Evolutionary conservation across 768 basidiomycete species (phyloP).

Genomic region (Amanita inopinata): DNA sequence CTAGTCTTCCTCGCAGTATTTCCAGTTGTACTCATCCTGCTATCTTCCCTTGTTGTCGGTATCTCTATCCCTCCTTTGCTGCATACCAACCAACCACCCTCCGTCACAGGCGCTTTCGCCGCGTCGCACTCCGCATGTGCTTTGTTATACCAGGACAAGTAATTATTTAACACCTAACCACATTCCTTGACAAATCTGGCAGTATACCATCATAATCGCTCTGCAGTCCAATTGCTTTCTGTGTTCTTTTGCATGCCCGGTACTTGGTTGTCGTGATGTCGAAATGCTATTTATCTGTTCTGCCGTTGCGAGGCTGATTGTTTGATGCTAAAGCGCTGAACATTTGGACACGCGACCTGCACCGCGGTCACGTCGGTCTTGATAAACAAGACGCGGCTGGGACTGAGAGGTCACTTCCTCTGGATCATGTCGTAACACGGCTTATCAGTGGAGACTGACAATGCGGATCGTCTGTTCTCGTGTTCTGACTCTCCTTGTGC

Average conservation of each 20-base stretch:
- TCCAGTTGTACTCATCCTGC: too few species aligned
- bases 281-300: constrained; percentile 2
- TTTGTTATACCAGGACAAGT: constrained; percentile 1
- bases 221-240: constrained; percentile 4
- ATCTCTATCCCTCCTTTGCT: not conserved
- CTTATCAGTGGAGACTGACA: too few species aligned
- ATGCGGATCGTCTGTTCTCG: too few species aligned
- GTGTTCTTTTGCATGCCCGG: constrained; percentile 4
- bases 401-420: too few species aligned
- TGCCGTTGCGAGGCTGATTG: too few species aligned
- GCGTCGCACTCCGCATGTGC: not conserved
- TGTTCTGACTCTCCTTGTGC: too few species aligned
- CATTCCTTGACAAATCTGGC: not conserved
- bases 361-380: too few species aligned
- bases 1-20: too few species aligned
- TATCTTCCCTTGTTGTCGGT: not conserved
- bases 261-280: constrained; percentile 1
- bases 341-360: too few species aligned
- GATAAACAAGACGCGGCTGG: too few species aligned
- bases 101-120: not conserved
- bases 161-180: constrained; percentile 3
- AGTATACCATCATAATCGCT: constrained; percentile 9
- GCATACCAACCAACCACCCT: not conserved
- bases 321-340: too few species aligned
- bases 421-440: too few species aligned